These are phyloP conservation scores for Diospyros kaki DNA, from an alignment of 148 eudicot genomes.

Conservation along the genomic window DNA sequence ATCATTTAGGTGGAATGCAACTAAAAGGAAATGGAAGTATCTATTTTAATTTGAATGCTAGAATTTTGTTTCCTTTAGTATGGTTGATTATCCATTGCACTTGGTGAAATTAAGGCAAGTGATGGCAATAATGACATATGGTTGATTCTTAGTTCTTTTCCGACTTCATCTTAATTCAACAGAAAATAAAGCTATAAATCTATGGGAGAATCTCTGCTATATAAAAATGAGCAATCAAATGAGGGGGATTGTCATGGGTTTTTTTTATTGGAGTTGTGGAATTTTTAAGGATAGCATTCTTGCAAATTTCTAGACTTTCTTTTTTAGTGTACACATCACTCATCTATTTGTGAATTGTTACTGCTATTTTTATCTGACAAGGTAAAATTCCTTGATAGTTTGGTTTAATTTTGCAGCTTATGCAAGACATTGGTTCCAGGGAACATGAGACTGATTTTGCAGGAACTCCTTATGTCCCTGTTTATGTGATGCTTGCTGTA, in stretches of 20 bases:
- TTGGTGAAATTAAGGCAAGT: too few relatives aligned
- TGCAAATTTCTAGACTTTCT: neutral
- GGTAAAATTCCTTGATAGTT: neutral
- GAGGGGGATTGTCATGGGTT: neutral
- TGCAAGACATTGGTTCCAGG: constrained; percentile 50
- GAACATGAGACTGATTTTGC: constrained; percentile 33
- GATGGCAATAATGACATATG: too few relatives aligned
- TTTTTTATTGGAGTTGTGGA: too few relatives aligned
- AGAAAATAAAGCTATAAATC: neutral
- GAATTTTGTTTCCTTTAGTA: too few relatives aligned
- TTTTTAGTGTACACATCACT: neutral
- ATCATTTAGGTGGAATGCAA: too few relatives aligned
- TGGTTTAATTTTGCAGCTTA: constrained; percentile 42
- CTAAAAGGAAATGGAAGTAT: too few relatives aligned
- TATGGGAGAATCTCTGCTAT: neutral
- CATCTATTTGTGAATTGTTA: neutral
- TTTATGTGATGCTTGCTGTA: constrained; percentile 62
- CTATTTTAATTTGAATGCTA: too few relatives aligned
- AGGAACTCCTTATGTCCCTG: constrained; percentile 56
- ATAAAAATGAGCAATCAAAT: neutral
- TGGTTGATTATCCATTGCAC: too few relatives aligned
- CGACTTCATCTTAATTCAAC: neutral
- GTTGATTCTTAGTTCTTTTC: too few relatives aligned
- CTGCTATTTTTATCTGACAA: neutral
- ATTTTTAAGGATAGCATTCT: neutral